Base-by-base conservation (phyloP, 2,329 filamentous ascomycete genomes). In the Domatiomyces catenatus region DNA sequence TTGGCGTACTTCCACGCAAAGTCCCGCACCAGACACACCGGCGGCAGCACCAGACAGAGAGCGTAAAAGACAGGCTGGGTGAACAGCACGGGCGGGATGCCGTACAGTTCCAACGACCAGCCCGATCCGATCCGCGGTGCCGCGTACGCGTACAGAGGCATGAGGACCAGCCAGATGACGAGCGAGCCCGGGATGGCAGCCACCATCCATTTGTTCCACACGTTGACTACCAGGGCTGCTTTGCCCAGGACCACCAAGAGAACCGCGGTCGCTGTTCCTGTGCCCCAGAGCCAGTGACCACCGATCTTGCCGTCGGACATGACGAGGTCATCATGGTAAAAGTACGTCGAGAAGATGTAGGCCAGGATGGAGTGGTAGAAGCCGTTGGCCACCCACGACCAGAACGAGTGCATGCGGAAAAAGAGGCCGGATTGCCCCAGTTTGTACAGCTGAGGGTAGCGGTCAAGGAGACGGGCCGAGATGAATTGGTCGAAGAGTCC, bases 401-500 rank as follows among this genome's bases (percentile, higher is more conserved):
- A 83, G 69, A 96, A 98, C 22, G 88, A 89, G 66, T 89, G 86
- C 68, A 90, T 81, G 62, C 81, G 86, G 77, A 98, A 98, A 67
- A 95, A 96, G 46, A 84, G 75, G 58, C 94, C 94, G 61, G 86
- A 85, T 67, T 98, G 92, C 44, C 88, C 90, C 56, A 96, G 80
- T 56, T 84, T 81, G 68, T 98, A 98, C 17, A 98, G 77, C 66
- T 98, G 93, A 10, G 92, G 92, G 65, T 98, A 98, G 24, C 92
- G 81, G 67, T 98, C 92, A 10, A 98, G 75, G 19, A 98, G 74
- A 20, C 92, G 82, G 5, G 93, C 92, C 43, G 88, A 94, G 62
- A 98, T 88, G 69, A 93, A 96, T 65, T 98, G 93, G 66, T 98
- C 93, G 57, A 95, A 86, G 56, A 98, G 94, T 60, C 92, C 92